These are phyloP conservation scores for Aphanoascus verrucosus DNA, from an alignment of 2,329 filamentous ascomycete species.

Conservation along the genomic window DNA sequence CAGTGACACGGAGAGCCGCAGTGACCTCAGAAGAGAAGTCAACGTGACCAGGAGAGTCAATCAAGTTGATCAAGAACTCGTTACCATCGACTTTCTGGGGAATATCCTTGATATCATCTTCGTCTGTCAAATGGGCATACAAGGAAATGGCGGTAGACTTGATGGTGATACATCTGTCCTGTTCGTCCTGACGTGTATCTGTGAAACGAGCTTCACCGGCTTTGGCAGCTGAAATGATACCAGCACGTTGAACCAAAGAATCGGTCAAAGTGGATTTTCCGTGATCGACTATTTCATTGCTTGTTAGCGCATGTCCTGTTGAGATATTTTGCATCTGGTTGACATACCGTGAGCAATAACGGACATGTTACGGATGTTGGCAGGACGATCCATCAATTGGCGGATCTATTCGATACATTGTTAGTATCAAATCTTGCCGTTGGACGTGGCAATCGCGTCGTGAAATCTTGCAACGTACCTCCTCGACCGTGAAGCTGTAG, in stretches of 20 bases:
- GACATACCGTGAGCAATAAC: slow-evolving; percentile 89
- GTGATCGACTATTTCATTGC: slow-evolving; percentile 63
- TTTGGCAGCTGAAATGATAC: slow-evolving; percentile 98
- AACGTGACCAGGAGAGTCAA: slow-evolving; percentile 99
- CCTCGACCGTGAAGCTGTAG: slow-evolving; percentile 92
- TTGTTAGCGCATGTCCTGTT: neutral
- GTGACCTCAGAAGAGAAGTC: slow-evolving; percentile 99
- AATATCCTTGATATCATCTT: slow-evolving; percentile 91
- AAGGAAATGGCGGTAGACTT: slow-evolving; percentile 99
- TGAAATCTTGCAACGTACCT: slow-evolving; percentile 42
- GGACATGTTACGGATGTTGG: slow-evolving; percentile 87
- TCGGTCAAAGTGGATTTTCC: slow-evolving; percentile 99
- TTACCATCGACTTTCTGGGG: slow-evolving; percentile 76
- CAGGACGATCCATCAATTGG: slow-evolving; percentile 40
- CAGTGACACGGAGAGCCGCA: slow-evolving; percentile 97
- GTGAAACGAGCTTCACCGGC: slow-evolving; percentile 93
- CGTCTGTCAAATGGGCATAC: slow-evolving; percentile 70
- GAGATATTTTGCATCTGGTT: neutral
- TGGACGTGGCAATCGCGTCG: slow-evolving; percentile 9
- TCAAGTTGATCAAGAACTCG: slow-evolving; percentile 99
- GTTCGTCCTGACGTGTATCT: slow-evolving; percentile 93
- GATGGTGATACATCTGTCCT: slow-evolving; percentile 99
- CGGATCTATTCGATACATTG: slow-evolving; percentile 30
- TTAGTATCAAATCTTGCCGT: slow-evolving; percentile 15
- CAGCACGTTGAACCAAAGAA: slow-evolving; percentile 95